These are phyloP conservation scores for Hibiscus tridactylites DNA, from an alignment of 345 rosid genomes.

Conservation along the genomic window DNA sequence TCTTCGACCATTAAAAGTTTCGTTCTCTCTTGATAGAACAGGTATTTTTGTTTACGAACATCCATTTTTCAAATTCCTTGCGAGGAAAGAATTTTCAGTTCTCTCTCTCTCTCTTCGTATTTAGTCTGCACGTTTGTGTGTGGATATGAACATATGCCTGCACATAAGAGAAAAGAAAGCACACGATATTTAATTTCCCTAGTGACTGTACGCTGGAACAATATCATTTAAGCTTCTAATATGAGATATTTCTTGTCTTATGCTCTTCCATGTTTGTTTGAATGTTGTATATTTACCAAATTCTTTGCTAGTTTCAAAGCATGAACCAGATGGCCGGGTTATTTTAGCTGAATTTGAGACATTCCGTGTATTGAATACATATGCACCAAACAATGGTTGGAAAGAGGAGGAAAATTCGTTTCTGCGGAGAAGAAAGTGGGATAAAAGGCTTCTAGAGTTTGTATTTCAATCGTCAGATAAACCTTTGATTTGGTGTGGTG, in stretches of 20 bases:
- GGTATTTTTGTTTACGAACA: conserved; percentile 31
- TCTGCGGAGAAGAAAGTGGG: conserved; percentile 94
- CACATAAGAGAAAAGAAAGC: background rate
- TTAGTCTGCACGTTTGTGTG: background rate
- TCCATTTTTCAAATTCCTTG: conserved; percentile 1
- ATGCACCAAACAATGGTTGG: conserved; percentile 98
- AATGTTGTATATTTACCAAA: background rate
- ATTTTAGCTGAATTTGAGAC: conserved; percentile 87
- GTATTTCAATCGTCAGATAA: conserved; percentile 56
- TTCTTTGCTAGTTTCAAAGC: conserved; percentile 55
- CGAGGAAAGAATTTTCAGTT: background rate
- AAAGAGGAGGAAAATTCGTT: conserved; percentile 90
- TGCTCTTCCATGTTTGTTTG: background rate
- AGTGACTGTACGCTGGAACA: background rate
- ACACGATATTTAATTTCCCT: background rate
- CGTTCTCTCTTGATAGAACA: conserved; percentile 63
- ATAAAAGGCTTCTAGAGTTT: conserved; percentile 75
- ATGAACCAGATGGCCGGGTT: conserved; percentile 92
- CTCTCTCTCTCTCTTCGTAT: background rate
- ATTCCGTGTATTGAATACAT: conserved; percentile 63
- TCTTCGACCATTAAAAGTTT: conserved; percentile 50
- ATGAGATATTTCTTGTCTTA: background rate
- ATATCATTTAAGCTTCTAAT: background rate
- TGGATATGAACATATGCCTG: background rate
- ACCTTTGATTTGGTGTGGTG: conserved; percentile 97